Base-by-base conservation (phyloP, 352 stramenopile species). In the Phytophthora cryptogea region DNA sequence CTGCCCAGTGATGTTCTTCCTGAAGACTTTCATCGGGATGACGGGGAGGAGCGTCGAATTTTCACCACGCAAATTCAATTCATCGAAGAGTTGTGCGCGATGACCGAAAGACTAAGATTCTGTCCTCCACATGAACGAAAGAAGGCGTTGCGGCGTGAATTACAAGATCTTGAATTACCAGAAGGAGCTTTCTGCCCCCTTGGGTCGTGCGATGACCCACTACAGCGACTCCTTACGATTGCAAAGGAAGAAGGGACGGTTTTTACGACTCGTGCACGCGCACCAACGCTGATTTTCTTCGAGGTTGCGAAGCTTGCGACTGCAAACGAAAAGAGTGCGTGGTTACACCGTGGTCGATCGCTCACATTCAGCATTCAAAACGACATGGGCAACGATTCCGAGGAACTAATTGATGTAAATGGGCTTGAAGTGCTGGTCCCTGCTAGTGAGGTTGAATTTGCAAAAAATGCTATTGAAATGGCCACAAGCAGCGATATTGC, bases 261-360 rank as follows among this genome's bases (percentile, higher is more conserved):
- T 17, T 96, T 96, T 60, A 92, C 84, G n/a, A 96, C 88, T 0
- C 86, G 83, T n/a, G 86, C 88, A 11, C 76, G 88, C 13, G 88
- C 88, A 10, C 88, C 88, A 13, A 92, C 82, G 16, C 66, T 95
- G 9, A 63, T 96, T 44, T 92, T 89, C 54, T 96, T 93, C 60
- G 88, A 96, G 48, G 87, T 96, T 14, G 76, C 88, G 41, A 68
- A 68, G 30, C 62, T 88, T 17, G 68, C 57, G 16, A 71, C 52
- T 16, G 51, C 68, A 17, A 70, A 43, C 17, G 66, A 66, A 11
- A 79, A 80, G 46, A 88, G 70, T 51, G 40, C 74, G 17, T 90
- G 81, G 81, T 56, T 90, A 8, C 68, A 90, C 35, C 66, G 70
- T 7, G 74, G 73, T 40, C 58, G 73, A 41, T 73, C 73, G 4